Evolutionary conservation across 2,329 filamentous ascomycete species (phyloP), one percentile per base, ranked within the genome.

Genomic region (Talaromyces rugulosus): DNA sequence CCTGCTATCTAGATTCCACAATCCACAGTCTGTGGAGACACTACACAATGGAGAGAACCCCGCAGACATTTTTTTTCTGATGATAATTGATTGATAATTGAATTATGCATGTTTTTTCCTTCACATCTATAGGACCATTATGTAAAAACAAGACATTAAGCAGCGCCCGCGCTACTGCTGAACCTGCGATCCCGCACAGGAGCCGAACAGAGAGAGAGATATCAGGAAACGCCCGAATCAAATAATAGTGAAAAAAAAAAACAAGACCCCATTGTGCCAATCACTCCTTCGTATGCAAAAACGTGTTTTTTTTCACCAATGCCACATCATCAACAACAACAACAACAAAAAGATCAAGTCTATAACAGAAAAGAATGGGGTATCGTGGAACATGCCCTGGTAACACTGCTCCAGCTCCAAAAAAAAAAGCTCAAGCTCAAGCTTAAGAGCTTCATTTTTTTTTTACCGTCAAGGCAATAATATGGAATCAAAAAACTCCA

Each of bases 341-440:
- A 52, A 40, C 34, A 50, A 18, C 8, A 50, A 23, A 7, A 61
- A 18, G 44, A 27, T 27, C 5, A 16, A 42, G 34, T 27, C 23
- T 44, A 28, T 56, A 31, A 23, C 8, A 50, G 23, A 56, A 44
- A 58, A 58, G 44, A 34, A 53, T 56, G 56, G 56, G 56, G 57
- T 59, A 62, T 59, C 61, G 55, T 56, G 57, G 61, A 59, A 59
- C 61, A 53, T 59, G 42, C 30, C 53, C 36, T 56, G 50, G 52
- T 40, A 44, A 23, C 33, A 36, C 50, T 53, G 44, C 34, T 42
- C 55, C 34, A 42, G 31, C 23, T 23, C 23, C 23, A 23, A 23
- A 23, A 23, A 23, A 23, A 23, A 23, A 23, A 23, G 23, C 23
- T 23, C 23, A 23, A 23, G 23, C 23, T 23, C 23, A 31, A 31